Conservation (phyloP, 169 alveolate genomes). For the Cryptosporidium andersoni region DNA sequence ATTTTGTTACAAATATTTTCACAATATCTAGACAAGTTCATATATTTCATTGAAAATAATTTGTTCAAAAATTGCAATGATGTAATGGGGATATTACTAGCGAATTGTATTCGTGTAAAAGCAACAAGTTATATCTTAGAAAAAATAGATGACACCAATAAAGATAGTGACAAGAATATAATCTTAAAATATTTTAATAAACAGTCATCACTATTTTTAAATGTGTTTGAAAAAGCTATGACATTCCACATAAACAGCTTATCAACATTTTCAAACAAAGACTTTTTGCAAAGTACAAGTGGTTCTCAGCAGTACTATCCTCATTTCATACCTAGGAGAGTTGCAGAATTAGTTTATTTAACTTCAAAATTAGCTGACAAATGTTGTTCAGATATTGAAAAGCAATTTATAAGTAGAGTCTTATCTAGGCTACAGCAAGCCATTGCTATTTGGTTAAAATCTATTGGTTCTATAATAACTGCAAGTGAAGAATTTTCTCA, state of each 20-base stretch:
- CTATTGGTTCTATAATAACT: background rate
- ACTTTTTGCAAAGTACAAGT: slow-evolving; percentile 1
- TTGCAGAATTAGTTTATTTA: slow-evolving; percentile 15
- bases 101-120: slow-evolving; percentile 6
- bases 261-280: slow-evolving; percentile 11
- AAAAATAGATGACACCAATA: too few relatives aligned
- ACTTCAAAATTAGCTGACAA: slow-evolving; percentile 9
- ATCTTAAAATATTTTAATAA: too few relatives aligned
- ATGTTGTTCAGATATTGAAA: background rate
- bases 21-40: slow-evolving; percentile 4
- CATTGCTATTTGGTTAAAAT: slow-evolving; percentile 36
- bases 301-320: slow-evolving; percentile 1
- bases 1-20: background rate
- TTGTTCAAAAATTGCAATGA: slow-evolving; percentile 24
- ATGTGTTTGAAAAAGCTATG: slow-evolving; percentile 11
- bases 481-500: background rate
- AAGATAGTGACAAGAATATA: too few relatives aligned
- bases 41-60: background rate
- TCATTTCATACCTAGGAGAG: slow-evolving; percentile 30
- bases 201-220: too few relatives aligned
- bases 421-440: slow-evolving; percentile 5
- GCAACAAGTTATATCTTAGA: background rate
- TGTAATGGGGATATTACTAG: slow-evolving; percentile 18
- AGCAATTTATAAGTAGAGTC: slow-evolving; percentile 1
- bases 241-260: background rate